Base-by-base conservation (phyloP, 1,284 basidiomycete genomes). In the Porogramme epimiltina region DNA sequence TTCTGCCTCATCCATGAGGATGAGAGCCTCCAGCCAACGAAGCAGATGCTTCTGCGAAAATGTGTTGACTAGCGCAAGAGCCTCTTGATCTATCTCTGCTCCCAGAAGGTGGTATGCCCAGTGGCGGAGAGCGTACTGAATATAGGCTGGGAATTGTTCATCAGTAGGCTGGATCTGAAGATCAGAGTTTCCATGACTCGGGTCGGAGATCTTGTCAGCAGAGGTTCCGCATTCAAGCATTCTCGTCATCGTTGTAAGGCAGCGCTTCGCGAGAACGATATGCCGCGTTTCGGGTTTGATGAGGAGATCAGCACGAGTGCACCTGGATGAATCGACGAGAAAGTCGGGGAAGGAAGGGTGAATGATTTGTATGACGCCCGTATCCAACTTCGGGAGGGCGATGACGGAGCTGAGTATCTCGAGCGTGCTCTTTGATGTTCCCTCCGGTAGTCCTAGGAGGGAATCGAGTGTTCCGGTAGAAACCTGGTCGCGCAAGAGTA, bases 271-370 rank as follows among this genome's bases (percentile, higher is more conserved):
- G 3, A 50, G 23, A 18, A 38, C 19, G 4, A 42, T 31, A 34
- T 50, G 42, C 24, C 39, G 37, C 2, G 19, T 19, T 8, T 42
- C 6, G 6, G 41, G 24, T 25, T 44, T 25, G 4, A 50, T 24
- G 24, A 26, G 31, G 33, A 50, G 44, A 3, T 45, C 34, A 6
- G 23, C 2, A 6, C 43, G 34, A 3, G 18, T 18, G 18, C 48
- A 50, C 10, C 48, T 33, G 1, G 5, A 20, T 3, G 22, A 2
- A 25, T 49, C 42, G 8, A 25, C 23, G 34, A 50, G 23, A 34
- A 44, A 50, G 37, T 50, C 48, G 11, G 48, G 13, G 26, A 50
- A 50, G 15, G 48, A 44, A 4, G 25, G 42, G 20, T 50, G 48
- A 34, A 50, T 38, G 2, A 50, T n/a, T 20, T 37, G 33, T 9